phyloP scores from a whole-genome alignment of 495 filamentous ascomycete species.

The Pyrenula aspistea region DNA sequence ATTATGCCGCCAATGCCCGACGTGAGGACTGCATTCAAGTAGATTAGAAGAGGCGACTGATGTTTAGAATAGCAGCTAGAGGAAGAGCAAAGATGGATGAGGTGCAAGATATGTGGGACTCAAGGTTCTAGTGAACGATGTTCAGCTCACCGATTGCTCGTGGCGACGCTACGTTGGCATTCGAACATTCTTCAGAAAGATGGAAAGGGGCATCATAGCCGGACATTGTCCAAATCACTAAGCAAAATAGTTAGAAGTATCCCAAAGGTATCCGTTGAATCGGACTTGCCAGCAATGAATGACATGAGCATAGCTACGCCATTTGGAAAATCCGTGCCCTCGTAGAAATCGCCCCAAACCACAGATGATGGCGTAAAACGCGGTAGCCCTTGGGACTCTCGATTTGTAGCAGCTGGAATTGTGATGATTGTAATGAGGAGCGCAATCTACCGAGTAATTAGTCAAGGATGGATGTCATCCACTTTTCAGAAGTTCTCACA shows the following conservation, averaged over 20 bases:
- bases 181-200: constrained; percentile 65
- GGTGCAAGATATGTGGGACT: neutral
- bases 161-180: constrained; percentile 62
- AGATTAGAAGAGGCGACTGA: neutral
- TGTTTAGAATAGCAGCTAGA: too few species aligned
- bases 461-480: neutral
- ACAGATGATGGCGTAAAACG: constrained; percentile 50
- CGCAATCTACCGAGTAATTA: constrained; percentile 21
- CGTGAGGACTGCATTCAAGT: constrained; percentile 35
- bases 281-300: constrained; percentile 38
- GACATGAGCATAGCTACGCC: constrained; percentile 67
- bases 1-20: constrained; percentile 53
- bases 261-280: too few species aligned
- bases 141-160: constrained; percentile 45
- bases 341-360: constrained; percentile 62
- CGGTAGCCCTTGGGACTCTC: constrained; percentile 32
- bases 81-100: too few species aligned
- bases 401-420: constrained; percentile 49
- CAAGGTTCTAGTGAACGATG: neutral
- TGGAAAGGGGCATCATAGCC: constrained; percentile 70
- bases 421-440: constrained; percentile 56
- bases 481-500: neutral
- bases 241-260: too few species aligned
- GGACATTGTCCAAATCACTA: constrained; percentile 52
- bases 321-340: constrained; percentile 57